phyloP scores from a whole-genome alignment of 2,329 filamentous ascomycete species.

The Venturia nashicola region DNA sequence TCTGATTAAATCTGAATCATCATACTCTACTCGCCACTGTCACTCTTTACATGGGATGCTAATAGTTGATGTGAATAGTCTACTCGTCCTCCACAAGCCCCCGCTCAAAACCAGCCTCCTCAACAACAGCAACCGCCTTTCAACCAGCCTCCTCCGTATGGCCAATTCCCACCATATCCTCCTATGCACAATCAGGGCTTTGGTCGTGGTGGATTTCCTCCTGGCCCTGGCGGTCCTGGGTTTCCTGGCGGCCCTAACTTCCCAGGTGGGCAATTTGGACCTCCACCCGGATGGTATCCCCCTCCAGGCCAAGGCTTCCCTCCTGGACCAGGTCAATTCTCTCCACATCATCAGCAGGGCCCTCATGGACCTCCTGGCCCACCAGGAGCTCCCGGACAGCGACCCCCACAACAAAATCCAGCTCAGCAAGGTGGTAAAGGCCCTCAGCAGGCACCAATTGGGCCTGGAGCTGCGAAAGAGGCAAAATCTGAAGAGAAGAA shows the following conservation, averaged over 20 bases:
- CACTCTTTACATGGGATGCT: constrained; percentile 12
- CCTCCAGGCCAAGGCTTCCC: constrained; percentile 36
- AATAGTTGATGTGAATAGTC: constrained; percentile 11
- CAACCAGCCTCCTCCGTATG: constrained; percentile 20
- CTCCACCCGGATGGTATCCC: constrained; percentile 18
- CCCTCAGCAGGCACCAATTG: constrained; percentile 20
- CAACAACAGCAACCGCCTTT: constrained; percentile 24
- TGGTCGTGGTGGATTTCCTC: constrained; percentile 32
- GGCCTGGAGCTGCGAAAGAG: constrained; percentile 35
- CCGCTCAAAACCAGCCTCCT: constrained; percentile 1
- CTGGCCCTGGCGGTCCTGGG: constrained; percentile 21
- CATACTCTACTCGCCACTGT: constrained; percentile 12
- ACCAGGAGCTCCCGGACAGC: constrained; percentile 60
- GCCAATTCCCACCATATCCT: constrained; percentile 27
- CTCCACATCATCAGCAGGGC: constrained; percentile 35
- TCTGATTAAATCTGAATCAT: constrained; percentile 51
- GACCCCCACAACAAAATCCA: constrained; percentile 47
- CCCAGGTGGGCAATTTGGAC: not conserved
- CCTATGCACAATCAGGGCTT: constrained; percentile 36
- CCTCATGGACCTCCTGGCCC: constrained; percentile 27
- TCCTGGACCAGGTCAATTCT: constrained; percentile 8
- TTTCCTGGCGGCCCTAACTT: constrained; percentile 1
- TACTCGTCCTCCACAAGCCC: constrained; percentile 9
- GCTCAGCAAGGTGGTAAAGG: constrained; percentile 24
- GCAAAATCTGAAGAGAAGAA: constrained; percentile 28